Evolutionary conservation across 495 filamentous ascomycete species (phyloP), one percentile per base, ranked within the genome.

Genomic region (Hypomontagnella monticulosa): DNA sequence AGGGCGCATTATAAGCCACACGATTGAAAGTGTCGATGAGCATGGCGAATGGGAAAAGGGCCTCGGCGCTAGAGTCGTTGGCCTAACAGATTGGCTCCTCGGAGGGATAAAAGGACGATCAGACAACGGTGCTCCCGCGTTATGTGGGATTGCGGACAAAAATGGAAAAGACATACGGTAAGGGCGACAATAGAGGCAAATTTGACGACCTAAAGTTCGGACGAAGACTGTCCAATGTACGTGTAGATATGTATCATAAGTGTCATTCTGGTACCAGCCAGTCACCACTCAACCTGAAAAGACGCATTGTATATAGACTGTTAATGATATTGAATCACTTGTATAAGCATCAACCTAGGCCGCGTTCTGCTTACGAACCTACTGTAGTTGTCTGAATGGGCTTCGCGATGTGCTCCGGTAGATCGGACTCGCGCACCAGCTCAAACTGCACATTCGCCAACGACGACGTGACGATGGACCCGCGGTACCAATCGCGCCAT

Each of bases 21-120:
- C 91, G 0, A 98, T 99, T 72, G 95, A 99, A 77, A 92, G 97
- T 80, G 90, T 88, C 8, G 89, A 97, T 69, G 88, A 88, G 46
- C 84, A 88, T 44, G 87, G 88, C 43, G 89, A 88, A 83, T 92
- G 81, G 76, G 81, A 83, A 56, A 76, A 76, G 67, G 80, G 83
- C 4, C 74, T 85, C 20, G 83, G 85, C 14, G 78, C 91, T 10
- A 88, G 87, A 70, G 91, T 97, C 18, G 90, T 97, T 0, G 91
- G 87, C 27, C 76, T 97, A 65, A 95, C 93, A 37, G 93, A 97
- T 72, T 97, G 93, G 93, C 75, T 97, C 63, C 80, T 96, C 48
- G 92, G 92, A 1, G 81, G 82, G 9, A 79, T 84, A 57, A 83
- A 78, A 67, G 79, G 79, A 4, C 78, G 74, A 0, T 53, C 70